Evolutionary conservation across 345 rosid species (phyloP).

Genomic region (Populus alba): DNA sequence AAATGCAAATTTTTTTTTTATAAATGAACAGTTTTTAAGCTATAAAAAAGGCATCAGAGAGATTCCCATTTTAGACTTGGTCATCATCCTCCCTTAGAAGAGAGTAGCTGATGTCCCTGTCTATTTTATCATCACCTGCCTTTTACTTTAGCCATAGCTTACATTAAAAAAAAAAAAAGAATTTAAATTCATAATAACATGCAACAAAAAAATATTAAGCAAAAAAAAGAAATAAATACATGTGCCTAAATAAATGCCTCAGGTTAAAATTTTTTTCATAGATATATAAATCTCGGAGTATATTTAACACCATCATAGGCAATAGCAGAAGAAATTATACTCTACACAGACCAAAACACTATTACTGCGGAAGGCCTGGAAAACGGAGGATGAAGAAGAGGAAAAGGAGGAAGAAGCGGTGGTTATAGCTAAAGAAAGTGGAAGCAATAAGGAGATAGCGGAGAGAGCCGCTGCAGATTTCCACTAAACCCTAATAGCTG

Average conservation of each 20-base stretch:
- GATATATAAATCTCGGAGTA: conserved; percentile 46
- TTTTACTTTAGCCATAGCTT: not conserved
- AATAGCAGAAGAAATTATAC: not conserved
- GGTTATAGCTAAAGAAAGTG: not conserved
- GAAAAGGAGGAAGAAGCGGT: not conserved
- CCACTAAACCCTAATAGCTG: not conserved
- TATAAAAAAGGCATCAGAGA: not conserved
- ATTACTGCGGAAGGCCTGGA: not conserved
- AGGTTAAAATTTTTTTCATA: conserved; percentile 27
- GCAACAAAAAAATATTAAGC: not conserved
- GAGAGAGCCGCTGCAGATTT: not conserved
- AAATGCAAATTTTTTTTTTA: not conserved
- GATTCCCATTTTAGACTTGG: not conserved
- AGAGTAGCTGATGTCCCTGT: conserved; percentile 9
- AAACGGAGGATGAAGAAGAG: no score
- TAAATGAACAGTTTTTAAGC: not conserved
- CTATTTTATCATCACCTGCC: conserved; percentile 4
- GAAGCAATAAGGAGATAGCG: not conserved
- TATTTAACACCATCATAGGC: conserved; percentile 67
- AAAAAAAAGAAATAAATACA: not conserved
- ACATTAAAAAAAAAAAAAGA: not conserved
- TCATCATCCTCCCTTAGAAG: conserved; percentile 6
- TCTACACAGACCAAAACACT: not conserved
- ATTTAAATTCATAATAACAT: not conserved
- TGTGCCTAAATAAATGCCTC: conserved; percentile 27